Evolutionary conservation across 1,284 basidiomycete genomes (phyloP).

Genomic region (Agroathelia rolfsii): DNA sequence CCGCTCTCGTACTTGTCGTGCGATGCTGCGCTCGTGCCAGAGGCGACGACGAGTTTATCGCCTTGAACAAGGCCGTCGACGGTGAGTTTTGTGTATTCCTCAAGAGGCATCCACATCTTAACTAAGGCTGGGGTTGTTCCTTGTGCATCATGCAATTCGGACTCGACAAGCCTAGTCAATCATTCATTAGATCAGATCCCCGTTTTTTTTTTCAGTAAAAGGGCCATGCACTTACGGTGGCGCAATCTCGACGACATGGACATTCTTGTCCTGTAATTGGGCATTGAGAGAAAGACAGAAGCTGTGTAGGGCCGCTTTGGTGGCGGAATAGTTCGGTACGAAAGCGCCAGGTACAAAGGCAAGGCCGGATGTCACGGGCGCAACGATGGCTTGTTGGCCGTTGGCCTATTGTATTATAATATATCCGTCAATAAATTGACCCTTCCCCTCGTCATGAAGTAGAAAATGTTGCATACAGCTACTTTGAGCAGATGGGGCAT

Average conservation of each 20-base stretch:
- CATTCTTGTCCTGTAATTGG: constrained; percentile 39
- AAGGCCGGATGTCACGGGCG: constrained; percentile 44
- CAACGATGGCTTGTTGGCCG: constrained; percentile 37
- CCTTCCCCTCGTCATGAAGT: no score
- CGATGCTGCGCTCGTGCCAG: constrained; percentile 18
- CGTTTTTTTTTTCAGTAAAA: neutral
- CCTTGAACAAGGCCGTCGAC: constrained; percentile 41
- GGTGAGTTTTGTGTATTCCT: constrained; percentile 34
- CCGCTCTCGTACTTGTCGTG: constrained; percentile 36
- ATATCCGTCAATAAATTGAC: no score
- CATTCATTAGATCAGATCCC: constrained; percentile 3
- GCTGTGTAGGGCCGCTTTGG: constrained; percentile 55
- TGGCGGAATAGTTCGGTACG: constrained; percentile 44
- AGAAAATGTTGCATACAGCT: constrained; percentile 28
- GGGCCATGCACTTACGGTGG: constrained; percentile 39
- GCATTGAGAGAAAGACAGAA: constrained; percentile 37
- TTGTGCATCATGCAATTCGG: constrained; percentile 55
- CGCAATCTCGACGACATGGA: constrained; percentile 49
- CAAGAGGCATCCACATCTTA: constrained; percentile 52
- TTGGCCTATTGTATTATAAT: constrained; percentile 19
- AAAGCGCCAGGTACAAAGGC: constrained; percentile 33
- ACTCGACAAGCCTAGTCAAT: constrained; percentile 42
- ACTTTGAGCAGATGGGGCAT: constrained; percentile 48
- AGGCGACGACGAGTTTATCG: constrained; percentile 28
- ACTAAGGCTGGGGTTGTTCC: constrained; percentile 37